Evolutionary conservation across 2,329 filamentous ascomycete species (phyloP).

Genomic region (Xylariaceae sp.): DNA sequence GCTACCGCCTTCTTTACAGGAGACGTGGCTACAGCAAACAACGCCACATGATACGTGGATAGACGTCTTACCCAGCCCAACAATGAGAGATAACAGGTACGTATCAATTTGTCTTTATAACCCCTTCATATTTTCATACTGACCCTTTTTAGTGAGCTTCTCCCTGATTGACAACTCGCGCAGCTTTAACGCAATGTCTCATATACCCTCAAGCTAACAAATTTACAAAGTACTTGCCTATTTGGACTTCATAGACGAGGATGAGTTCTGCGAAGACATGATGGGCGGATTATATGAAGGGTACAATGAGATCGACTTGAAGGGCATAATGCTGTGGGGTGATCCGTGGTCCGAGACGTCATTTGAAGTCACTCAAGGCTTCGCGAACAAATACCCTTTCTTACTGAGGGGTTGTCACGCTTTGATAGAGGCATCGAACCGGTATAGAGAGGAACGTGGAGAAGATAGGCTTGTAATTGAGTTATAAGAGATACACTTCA

Average conservation of each 20-base stretch:
- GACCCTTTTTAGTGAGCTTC: too few relatives aligned
- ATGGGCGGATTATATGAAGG: constrained; percentile 29
- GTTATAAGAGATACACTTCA: constrained; percentile 6
- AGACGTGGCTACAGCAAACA: constrained; percentile 25
- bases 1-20: constrained; percentile 21
- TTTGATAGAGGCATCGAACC: constrained; percentile 33
- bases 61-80: constrained; percentile 24
- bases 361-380: constrained; percentile 37
- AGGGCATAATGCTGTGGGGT: constrained; percentile 37
- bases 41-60: constrained; percentile 29
- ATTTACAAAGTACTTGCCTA: constrained; percentile 20
- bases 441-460: constrained; percentile 32
- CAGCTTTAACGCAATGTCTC: too few relatives aligned
- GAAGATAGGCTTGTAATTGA: constrained; percentile 27
- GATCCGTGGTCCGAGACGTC: constrained; percentile 31
- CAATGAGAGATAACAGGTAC: constrained; percentile 27
- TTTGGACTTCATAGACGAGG: constrained; percentile 20
- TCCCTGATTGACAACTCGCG: too few relatives aligned
- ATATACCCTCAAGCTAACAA: too few relatives aligned
- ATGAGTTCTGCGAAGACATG: constrained; percentile 29
- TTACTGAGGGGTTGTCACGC: constrained; percentile 31
- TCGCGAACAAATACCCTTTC: constrained; percentile 34
- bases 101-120: too few relatives aligned
- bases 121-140: too few relatives aligned
- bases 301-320: constrained; percentile 23